A percentile compares a stretch with the other conserved stretches of the same genome.
Evolutionary conservation across 768 basidiomycete species (phyloP).

Genomic region (Collybia sordida): DNA sequence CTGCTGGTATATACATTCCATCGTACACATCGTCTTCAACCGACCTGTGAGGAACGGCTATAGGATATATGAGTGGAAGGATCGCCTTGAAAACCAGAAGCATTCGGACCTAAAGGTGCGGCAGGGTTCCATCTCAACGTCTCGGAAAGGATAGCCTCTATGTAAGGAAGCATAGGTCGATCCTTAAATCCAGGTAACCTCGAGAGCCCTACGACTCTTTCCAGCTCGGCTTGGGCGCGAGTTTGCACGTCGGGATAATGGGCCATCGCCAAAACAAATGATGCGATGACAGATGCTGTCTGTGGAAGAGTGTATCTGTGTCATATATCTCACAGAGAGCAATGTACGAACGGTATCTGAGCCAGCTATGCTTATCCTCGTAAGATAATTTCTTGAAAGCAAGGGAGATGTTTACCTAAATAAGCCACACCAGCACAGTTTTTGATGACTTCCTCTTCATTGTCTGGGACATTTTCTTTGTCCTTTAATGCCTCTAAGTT

Average conservation of each 20-base stretch:
- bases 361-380: background rate
- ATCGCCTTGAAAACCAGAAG: background rate
- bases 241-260: constrained; percentile 9
- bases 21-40: background rate
- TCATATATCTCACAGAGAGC: constrained; percentile 3
- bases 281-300: constrained; percentile 3
- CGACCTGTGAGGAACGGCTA: background rate
- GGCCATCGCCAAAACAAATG: constrained; percentile 12
- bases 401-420: constrained; percentile 11
- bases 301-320: constrained; percentile 1
- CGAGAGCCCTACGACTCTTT: constrained; percentile 4
- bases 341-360: background rate
- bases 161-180: constrained; percentile 10
- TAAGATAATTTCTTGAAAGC: background rate
- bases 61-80: no score
- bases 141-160: constrained; percentile 13
- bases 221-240: constrained; percentile 11
- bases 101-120: background rate
- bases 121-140: constrained; percentile 13
- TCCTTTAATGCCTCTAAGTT: background rate
- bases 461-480: background rate
- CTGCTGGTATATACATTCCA: constrained; percentile 2
- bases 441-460: constrained; percentile 15
- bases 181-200: constrained; percentile 6
- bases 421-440: constrained; percentile 19